Evolutionary conservation across 495 filamentous ascomycete genomes (phyloP).

Genomic region (Cercophora samala): DNA sequence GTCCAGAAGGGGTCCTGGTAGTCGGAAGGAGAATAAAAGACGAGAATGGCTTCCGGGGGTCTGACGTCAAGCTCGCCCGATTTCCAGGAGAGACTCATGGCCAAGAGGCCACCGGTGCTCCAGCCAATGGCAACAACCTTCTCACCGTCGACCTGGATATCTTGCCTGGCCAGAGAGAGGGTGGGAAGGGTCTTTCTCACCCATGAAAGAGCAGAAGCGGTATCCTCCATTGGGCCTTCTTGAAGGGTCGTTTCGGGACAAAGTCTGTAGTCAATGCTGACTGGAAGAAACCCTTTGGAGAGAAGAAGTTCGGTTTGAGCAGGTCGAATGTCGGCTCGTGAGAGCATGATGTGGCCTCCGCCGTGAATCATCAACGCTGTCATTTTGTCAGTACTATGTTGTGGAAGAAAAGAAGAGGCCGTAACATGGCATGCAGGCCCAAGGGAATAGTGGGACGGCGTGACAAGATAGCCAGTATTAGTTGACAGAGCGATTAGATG

Average conservation of each 20-base stretch:
- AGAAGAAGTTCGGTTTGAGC: slow-evolving; percentile 42
- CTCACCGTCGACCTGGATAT: slow-evolving; percentile 36
- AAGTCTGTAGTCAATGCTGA: slow-evolving; percentile 55
- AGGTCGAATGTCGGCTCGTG: slow-evolving; percentile 44
- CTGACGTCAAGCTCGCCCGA: slow-evolving; percentile 24
- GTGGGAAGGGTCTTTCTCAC: slow-evolving; percentile 38
- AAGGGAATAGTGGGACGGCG: not conserved
- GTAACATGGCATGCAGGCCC: too few species aligned
- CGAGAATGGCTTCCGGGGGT: slow-evolving; percentile 49
- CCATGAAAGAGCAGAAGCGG: slow-evolving; percentile 48
- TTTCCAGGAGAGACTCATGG: slow-evolving; percentile 49
- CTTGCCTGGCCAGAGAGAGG: slow-evolving; percentile 2
- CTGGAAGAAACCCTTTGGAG: slow-evolving; percentile 45
- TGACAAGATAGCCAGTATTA: slow-evolving; percentile 15
- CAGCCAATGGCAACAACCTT: slow-evolving; percentile 53
- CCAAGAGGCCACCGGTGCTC: slow-evolving; percentile 55
- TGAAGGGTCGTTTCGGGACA: slow-evolving; percentile 50
- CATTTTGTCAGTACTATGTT: not conserved
- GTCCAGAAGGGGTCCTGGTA: slow-evolving; percentile 32
- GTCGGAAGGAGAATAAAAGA: slow-evolving; percentile 53
- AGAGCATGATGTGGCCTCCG: slow-evolving; percentile 49
- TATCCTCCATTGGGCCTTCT: slow-evolving; percentile 53
- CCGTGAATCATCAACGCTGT: slow-evolving; percentile 59
- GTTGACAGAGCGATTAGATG: too few species aligned
- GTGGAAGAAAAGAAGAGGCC: too few species aligned